Percentiles rank a stretch among this genome's conserved stretches.
phyloP scores from a whole-genome alignment of 129 eudicot genomes.

The Scalesia atractyloides region DNA sequence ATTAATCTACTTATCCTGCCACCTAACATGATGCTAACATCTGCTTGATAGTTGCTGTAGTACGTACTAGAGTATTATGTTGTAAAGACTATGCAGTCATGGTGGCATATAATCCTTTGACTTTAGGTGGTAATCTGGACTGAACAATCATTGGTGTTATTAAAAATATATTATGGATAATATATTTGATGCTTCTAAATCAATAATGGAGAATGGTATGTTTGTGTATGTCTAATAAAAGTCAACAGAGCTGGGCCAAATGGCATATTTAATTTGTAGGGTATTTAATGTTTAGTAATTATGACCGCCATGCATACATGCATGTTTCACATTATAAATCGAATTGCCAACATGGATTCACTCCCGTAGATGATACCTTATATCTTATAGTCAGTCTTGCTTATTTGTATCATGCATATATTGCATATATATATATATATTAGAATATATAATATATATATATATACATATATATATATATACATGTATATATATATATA shows the following conservation, averaged over 20 bases:
- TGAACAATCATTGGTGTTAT: background rate
- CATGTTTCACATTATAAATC: background rate
- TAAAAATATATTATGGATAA: background rate
- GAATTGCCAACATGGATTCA: background rate
- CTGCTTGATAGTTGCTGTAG: background rate
- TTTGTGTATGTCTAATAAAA: background rate
- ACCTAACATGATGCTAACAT: background rate
- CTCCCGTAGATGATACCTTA: background rate
- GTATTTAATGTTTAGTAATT: background rate
- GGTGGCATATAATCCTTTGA: background rate
- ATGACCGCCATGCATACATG: background rate
- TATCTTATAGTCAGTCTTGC: background rate
- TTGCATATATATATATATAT: too few species aligned
- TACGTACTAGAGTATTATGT: conserved; percentile 1
- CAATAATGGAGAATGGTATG: background rate
- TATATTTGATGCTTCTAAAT: background rate
- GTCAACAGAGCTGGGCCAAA: background rate
- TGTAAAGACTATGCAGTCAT: background rate
- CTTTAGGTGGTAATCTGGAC: background rate
- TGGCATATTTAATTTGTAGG: conserved; percentile 6
- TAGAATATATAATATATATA: too few species aligned
- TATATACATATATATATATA: too few species aligned
- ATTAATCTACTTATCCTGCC: background rate
- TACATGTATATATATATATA: too few species aligned
- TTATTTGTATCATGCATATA: background rate